Conservation (phyloP, 306 rosid species). For the Echinosophora koreensis region DNA sequence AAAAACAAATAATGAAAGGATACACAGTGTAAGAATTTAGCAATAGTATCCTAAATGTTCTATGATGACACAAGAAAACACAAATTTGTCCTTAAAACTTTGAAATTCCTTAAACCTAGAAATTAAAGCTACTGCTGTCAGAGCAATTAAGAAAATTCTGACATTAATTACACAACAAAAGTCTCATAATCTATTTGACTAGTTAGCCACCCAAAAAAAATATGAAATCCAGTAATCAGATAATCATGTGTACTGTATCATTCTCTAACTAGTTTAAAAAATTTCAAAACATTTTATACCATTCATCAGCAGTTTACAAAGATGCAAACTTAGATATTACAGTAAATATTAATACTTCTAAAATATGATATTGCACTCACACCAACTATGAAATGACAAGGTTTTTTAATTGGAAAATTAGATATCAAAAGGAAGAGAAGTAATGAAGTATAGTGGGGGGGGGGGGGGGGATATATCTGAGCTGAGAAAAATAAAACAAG, state of each 20-base stretch:
- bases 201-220: slow-evolving; percentile 27
- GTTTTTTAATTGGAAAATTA: not conserved
- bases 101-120: too few relatives aligned
- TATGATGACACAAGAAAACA: not conserved
- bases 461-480: not conserved
- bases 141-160: not conserved
- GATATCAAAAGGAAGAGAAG: not conserved
- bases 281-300: not conserved
- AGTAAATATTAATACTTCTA: not conserved
- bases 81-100: too few relatives aligned
- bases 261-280: not conserved
- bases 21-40: not conserved
- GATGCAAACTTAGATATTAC: not conserved
- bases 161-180: slow-evolving; percentile 3
- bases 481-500: slow-evolving; percentile 14
- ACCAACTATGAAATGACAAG: not conserved
- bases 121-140: not conserved
- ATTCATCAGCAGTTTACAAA: not conserved
- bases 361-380: slow-evolving; percentile 10
- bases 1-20: slow-evolving; percentile 20
- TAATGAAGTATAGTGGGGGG: not conserved
- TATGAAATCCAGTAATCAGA: not conserved
- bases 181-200: not conserved
- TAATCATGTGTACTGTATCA: not conserved
- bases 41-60: slow-evolving; percentile 34